phyloP scores from a whole-genome alignment of 495 filamentous ascomycete genomes.

The Neurospora sublineolata region DNA sequence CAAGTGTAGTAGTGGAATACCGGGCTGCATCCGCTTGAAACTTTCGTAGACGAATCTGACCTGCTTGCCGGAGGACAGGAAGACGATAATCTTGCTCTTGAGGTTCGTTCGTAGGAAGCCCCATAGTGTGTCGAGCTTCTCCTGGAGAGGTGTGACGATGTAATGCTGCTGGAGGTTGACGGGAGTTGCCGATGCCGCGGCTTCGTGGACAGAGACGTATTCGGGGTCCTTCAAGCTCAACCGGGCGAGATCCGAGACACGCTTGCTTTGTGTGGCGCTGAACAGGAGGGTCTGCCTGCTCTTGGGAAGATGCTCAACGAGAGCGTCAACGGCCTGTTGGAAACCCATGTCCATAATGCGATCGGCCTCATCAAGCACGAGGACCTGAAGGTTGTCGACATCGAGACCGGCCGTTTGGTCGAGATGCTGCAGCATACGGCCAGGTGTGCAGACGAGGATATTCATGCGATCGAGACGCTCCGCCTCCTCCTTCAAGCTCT shows the following conservation, averaged over 20 bases:
- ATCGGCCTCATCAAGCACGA: constrained; percentile 94
- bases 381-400: constrained; percentile 77
- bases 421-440: constrained; percentile 89
- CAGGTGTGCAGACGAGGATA: constrained; percentile 92
- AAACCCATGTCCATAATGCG: constrained; percentile 98
- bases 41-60: constrained; percentile 91
- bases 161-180: constrained; percentile 82
- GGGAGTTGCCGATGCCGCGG: constrained; percentile 71
- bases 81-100: constrained; percentile 86
- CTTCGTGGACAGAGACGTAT: constrained; percentile 87
- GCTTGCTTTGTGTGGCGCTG: constrained; percentile 91
- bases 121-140: constrained; percentile 86
- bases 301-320: constrained; percentile 82
- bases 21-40: constrained; percentile 87
- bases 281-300: constrained; percentile 87
- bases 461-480: constrained; percentile 88
- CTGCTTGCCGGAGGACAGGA: constrained; percentile 88
- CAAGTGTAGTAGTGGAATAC: constrained; percentile 88
- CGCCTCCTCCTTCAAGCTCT: constrained; percentile 76
- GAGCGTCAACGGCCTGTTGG: constrained; percentile 79
- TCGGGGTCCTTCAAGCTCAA: constrained; percentile 82
- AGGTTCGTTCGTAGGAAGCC: constrained; percentile 83
- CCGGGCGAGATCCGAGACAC: constrained; percentile 81
- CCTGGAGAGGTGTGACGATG: constrained; percentile 64
- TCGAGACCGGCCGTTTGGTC: constrained; percentile 89